Base-by-base conservation (phyloP, 2,329 filamentous ascomycete genomes). In the Orbilia ellipsospora region DNA sequence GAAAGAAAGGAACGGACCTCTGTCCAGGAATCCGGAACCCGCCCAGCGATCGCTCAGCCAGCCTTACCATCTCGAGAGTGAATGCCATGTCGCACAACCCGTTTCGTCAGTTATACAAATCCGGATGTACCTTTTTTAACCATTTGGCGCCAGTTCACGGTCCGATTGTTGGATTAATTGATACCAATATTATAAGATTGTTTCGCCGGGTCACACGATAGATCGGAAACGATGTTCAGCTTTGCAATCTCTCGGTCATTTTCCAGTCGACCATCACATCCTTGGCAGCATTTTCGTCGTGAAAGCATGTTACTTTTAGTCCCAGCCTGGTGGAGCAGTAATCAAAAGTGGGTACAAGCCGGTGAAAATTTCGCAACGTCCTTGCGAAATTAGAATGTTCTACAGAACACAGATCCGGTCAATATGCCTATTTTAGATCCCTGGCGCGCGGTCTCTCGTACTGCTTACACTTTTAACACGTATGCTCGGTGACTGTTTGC, bases 1-100 rank as follows among this genome's bases (percentile, higher is more conserved):
- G 42, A 26, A 55, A 45, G 44, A 48, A 48, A 18, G 44, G 44
- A 48, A 51, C 56, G 57, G 50, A 57, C 16, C 44, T 48, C 54
- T 63, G 63, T 54, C 70, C 70, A 68, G 70, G 70, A 63, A 67
- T 44, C 20, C 65, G 63, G 70, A 64, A 73, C 56, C 69, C 62
- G 55, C 48, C 62, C 56, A 62, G 26, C 26, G 31, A 36, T 36
- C 31, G 31, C 31, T 36, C 31, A 36, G 15, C 48, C 50, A 70
- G 57, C 66, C 57, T 70, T 63, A 57, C 59, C 42, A 70, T 63
- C 57, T 63, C 15, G 31, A 36, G 10, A 36, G 5, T 36, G 42
- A 31, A 26, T 36, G 65, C 57, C 51, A 54, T 57, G 66, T 70
- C 66, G 51, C 66, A 70, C 66, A 70, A 63, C 66, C 50, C 51